A percentile compares a stretch with the other conserved stretches of the same genome.
These are phyloP conservation scores for Cupressus sempervirens DNA, from an alignment of 75 land plant species.

Conservation along the genomic window DNA sequence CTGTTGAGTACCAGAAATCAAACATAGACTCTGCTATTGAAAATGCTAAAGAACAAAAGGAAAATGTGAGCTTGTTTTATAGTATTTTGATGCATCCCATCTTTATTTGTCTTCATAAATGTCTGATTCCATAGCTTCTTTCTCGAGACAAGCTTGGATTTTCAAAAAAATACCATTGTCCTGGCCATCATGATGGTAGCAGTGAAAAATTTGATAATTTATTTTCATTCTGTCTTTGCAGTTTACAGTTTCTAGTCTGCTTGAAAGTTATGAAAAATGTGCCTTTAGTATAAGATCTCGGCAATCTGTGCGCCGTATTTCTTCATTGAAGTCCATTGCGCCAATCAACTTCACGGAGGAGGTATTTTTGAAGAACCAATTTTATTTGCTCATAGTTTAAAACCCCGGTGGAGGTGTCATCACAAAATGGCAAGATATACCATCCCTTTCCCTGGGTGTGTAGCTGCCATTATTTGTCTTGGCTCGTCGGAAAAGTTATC, in stretches of 20 bases:
- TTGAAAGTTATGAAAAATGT: slow-evolving; percentile 67
- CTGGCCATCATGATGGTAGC: not conserved
- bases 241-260: slow-evolving; percentile 52
- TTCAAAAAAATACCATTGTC: not conserved
- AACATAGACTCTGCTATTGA: slow-evolving; percentile 1
- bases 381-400: not conserved
- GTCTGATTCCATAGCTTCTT: not conserved
- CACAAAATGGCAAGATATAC: not conserved
- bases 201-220: not conserved
- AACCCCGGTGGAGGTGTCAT: not conserved
- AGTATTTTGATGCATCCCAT: not conserved
- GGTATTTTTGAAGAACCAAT: slow-evolving; percentile 36
- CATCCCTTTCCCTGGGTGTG: not conserved
- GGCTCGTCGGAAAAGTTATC: not conserved
- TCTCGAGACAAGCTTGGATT: not conserved
- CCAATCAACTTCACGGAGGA: slow-evolving; percentile 78
- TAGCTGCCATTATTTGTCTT: not conserved
- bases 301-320: slow-evolving; percentile 49
- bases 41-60: slow-evolving; percentile 10
- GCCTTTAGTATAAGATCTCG: slow-evolving; percentile 32
- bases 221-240: slow-evolving; percentile 13
- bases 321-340: slow-evolving; percentile 47
- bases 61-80: slow-evolving; percentile 24
- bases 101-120: not conserved
- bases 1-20: not conserved